Conservation (phyloP, 2,329 filamentous ascomycete genomes). For the Aspergillus proliferans region DNA sequence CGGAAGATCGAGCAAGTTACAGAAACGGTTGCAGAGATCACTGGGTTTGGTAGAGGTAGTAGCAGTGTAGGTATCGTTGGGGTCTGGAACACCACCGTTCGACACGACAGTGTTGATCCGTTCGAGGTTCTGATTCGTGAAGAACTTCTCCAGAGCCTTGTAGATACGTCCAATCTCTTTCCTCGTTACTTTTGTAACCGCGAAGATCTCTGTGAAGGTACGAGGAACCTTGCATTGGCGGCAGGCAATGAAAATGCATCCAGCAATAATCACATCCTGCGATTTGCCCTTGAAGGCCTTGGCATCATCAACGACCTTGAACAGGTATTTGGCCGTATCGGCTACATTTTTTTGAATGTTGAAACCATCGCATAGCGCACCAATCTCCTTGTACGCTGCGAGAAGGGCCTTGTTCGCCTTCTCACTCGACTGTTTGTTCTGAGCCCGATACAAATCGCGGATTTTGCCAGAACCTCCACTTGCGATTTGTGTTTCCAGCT, state of each 20-base stretch:
- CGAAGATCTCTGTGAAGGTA: conserved; percentile 91
- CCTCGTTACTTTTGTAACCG: conserved; percentile 87
- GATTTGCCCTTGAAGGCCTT: conserved; percentile 94
- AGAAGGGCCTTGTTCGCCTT: conserved; percentile 77
- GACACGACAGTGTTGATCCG: conserved; percentile 45
- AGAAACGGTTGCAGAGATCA: conserved; percentile 84
- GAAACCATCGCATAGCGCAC: conserved; percentile 76
- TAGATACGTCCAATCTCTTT: conserved; percentile 97
- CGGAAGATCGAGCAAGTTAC: conserved; percentile 70
- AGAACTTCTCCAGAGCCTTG: conserved; percentile 84
- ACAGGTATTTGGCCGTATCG: conserved; percentile 89
- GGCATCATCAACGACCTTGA: conserved; percentile 87
- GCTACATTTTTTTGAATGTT: conserved; percentile 73
- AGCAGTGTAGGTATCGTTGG: conserved; percentile 59
- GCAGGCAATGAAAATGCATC: conserved; percentile 96
- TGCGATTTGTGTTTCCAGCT: conserved; percentile 81
- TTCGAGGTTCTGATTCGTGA: conserved; percentile 65
- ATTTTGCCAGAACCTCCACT: conserved; percentile 68
- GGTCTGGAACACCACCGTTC: conserved; percentile 46
- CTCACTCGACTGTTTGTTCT: conserved; percentile 74
- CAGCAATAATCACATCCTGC: conserved; percentile 86
- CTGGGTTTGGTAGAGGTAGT: conserved; percentile 72
- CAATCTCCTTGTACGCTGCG: conserved; percentile 81
- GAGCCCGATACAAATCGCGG: conserved; percentile 72
- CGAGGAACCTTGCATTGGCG: conserved; percentile 80